Conservation (phyloP, 768 basidiomycete genomes). For the Austroboletus eburneus region DNA sequence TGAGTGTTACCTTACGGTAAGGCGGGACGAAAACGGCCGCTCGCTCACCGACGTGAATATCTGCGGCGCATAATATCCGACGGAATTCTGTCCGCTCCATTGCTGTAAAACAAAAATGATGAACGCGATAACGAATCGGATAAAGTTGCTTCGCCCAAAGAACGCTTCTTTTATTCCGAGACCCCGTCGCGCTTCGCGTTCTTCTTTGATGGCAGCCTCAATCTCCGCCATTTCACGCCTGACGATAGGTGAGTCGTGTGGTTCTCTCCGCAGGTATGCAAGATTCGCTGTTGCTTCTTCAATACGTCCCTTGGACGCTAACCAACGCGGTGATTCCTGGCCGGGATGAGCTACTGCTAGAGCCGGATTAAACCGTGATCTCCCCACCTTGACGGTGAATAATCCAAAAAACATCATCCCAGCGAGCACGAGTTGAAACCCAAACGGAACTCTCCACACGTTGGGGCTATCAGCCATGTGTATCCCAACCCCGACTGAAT, state of each 20-base stretch:
- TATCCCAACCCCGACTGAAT: slow-evolving; percentile 53
- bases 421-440: slow-evolving; percentile 69
- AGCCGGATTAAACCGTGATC: neutral
- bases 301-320: slow-evolving; percentile 57
- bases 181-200: slow-evolving; percentile 59
- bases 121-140: slow-evolving; percentile 83
- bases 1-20: neutral
- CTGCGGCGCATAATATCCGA: slow-evolving; percentile 73
- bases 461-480: slow-evolving; percentile 44
- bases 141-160: slow-evolving; percentile 74
- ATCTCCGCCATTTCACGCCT: slow-evolving; percentile 74
- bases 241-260: slow-evolving; percentile 40
- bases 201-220: slow-evolving; percentile 73
- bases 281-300: slow-evolving; percentile 56
- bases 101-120: slow-evolving; percentile 78
- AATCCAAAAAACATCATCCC: slow-evolving; percentile 68
- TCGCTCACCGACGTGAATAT: slow-evolving; percentile 60
- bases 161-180: slow-evolving; percentile 69
- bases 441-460: slow-evolving; percentile 72
- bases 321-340: slow-evolving; percentile 74
- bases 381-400: slow-evolving; percentile 57
- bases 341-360: slow-evolving; percentile 6
- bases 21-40: slow-evolving; percentile 1
- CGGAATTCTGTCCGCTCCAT: slow-evolving; percentile 82
- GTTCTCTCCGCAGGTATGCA: slow-evolving; percentile 56